A percentile compares a stretch with the other conserved stretches of the same genome.
These are phyloP conservation scores for Aspergillus cristatus DNA, from an alignment of 495 filamentous ascomycete species.

Conservation along the genomic window DNA sequence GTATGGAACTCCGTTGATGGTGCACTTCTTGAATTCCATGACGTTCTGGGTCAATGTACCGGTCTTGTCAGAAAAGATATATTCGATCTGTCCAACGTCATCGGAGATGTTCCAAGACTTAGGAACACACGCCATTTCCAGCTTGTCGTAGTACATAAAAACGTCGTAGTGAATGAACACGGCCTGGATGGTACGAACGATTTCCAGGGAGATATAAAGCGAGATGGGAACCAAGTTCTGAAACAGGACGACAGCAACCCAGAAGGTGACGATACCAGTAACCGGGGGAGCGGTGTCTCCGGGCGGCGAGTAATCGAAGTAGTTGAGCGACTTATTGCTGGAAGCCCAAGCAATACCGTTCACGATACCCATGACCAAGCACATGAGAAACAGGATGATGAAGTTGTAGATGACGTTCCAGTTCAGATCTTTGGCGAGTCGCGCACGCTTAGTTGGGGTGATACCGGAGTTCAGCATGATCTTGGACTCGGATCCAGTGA, in stretches of 20 bases:
- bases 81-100: slow-evolving; percentile 97
- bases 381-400: slow-evolving; percentile 81
- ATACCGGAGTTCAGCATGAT: slow-evolving; percentile 99
- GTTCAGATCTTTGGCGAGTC: slow-evolving; percentile 86
- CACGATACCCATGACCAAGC: slow-evolving; percentile 73
- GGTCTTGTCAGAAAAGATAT: slow-evolving; percentile 99
- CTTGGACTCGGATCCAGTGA: slow-evolving; percentile 95
- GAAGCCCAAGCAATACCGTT: slow-evolving; percentile 77
- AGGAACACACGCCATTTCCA: slow-evolving; percentile 90
- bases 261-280: slow-evolving; percentile 93
- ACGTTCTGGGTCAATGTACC: slow-evolving; percentile 98
- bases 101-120: slow-evolving; percentile 99
- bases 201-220: slow-evolving; percentile 94
- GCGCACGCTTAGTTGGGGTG: slow-evolving; percentile 89
- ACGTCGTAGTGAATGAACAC: slow-evolving; percentile 97
- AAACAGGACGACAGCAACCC: slow-evolving; percentile 87
- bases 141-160: slow-evolving; percentile 90
- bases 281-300: slow-evolving; percentile 59
- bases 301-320: slow-evolving; percentile 81
- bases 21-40: slow-evolving; percentile 99
- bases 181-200: slow-evolving; percentile 85
- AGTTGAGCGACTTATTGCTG: slow-evolving; percentile 61
- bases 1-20: slow-evolving; percentile 88
- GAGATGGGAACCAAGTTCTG: slow-evolving; percentile 99
- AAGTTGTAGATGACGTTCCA: slow-evolving; percentile 99